These are phyloP conservation scores for Picea sitchensis DNA, from an alignment of 75 land plant species.

Conservation along the genomic window DNA sequence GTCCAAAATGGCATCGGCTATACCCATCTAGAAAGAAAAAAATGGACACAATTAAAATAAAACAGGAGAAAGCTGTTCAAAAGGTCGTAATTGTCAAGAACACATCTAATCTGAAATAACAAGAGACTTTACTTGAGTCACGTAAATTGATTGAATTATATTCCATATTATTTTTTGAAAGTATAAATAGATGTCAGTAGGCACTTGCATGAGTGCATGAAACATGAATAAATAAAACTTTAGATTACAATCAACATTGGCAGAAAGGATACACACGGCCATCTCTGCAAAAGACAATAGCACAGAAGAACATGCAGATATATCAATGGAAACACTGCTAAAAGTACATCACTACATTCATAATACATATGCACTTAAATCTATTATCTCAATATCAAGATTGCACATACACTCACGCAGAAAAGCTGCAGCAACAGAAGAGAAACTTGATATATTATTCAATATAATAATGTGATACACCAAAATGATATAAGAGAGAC, in stretches of 20 bases:
- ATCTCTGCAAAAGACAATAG: too few relatives aligned
- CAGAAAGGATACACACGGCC: neutral
- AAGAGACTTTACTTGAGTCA: neutral
- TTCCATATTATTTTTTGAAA: neutral
- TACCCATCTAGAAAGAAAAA: conserved; percentile 76
- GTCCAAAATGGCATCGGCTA: conserved; percentile 95
- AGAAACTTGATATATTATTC: too few relatives aligned
- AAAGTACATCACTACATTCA: neutral
- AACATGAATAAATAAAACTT: neutral
- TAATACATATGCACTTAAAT: neutral
- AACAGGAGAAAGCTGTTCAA: neutral
- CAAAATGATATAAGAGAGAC: too few relatives aligned
- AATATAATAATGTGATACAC: too few relatives aligned
- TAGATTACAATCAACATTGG: neutral
- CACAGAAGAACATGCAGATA: too few relatives aligned
- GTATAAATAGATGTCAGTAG: neutral
- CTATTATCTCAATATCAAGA: too few relatives aligned
- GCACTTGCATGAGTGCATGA: neutral
- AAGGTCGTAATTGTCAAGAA: neutral
- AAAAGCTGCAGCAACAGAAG: too few relatives aligned
- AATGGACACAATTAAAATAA: conserved; percentile 1
- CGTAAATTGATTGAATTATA: neutral
- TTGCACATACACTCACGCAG: too few relatives aligned
- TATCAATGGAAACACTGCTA: neutral
- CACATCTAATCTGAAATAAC: neutral